These are phyloP conservation scores for Eudorina sp. DNA, from an alignment of 139 green algal genomes.

Conservation along the genomic window DNA sequence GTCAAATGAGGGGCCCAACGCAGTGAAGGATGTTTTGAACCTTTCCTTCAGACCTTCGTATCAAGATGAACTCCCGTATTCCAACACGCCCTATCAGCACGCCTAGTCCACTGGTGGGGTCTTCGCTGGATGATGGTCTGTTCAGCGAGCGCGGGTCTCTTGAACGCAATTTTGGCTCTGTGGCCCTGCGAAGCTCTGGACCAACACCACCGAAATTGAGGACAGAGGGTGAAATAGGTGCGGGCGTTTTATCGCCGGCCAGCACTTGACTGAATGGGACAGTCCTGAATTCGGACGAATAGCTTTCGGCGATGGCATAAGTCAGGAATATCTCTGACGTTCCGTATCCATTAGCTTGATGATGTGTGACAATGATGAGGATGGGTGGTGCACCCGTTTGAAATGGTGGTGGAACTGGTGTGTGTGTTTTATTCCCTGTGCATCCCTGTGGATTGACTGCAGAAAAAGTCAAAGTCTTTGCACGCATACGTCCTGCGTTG, in stretches of 20 bases:
- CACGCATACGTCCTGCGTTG: constrained; percentile 23
- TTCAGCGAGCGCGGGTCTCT: neutral
- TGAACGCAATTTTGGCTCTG: neutral
- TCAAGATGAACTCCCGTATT: constrained; percentile 18
- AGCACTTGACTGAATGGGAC: too few relatives aligned
- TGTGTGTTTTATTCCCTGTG: too few relatives aligned
- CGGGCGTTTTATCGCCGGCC: too few relatives aligned
- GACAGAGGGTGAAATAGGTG: constrained; percentile 16
- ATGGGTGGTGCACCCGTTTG: too few relatives aligned
- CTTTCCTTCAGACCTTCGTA: too few relatives aligned
- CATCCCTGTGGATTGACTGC: neutral
- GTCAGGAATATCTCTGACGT: too few relatives aligned
- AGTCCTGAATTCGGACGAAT: too few relatives aligned
- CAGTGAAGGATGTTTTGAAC: neutral
- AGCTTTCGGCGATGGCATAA: too few relatives aligned
- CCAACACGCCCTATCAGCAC: constrained; percentile 1
- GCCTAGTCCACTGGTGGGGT: neutral
- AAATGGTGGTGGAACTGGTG: too few relatives aligned
- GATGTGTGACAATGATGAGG: too few relatives aligned
- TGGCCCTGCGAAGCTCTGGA: neutral
- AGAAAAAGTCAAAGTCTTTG: constrained; percentile 46
- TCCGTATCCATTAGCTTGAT: too few relatives aligned
- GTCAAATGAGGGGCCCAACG: neutral
- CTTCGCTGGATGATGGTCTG: neutral
- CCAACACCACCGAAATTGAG: neutral